Base-by-base conservation (phyloP, 1,284 basidiomycete species). In the Apiotrichum siamense region DNA sequence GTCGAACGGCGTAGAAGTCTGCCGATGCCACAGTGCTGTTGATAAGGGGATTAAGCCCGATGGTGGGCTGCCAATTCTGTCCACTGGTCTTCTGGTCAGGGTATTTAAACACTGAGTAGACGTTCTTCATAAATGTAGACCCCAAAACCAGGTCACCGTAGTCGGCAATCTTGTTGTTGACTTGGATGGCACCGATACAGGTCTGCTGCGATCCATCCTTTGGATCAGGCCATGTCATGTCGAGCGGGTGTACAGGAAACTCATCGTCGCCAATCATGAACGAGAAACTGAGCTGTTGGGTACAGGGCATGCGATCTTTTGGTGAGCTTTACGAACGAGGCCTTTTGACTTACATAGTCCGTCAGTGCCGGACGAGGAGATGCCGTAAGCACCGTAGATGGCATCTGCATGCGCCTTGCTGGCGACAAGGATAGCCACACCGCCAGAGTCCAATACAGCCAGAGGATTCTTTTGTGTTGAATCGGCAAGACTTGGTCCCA, bases 1-100 rank as follows among this genome's bases (percentile, higher is more conserved):
- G 55, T 10, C 73, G 66, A 1, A 75, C 73, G 7, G 67, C 61
- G 54, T 73, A 73, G 42, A 75, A 75, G 49, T 75, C 72, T 41
- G 64, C 60, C 0, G 66, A 67, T 0, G 72, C 69, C 0, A 53
- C 43, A 0, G 67, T 64, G 7, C 63, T 60, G 47, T 73, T 71
- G 31, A 66, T 73, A 23, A 73, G 59, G 2, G 70, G 58, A 2
- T 70, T 44, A 24, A 73, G 45, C 18, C 68, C 73, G 20, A 75
- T 68, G 0, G 61, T 65, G 2, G 73, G 73, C 32, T 71, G 65
- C 69, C 70, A 73, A 2, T 58, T 63, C 5, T 26, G 42, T 3
- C 45, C 29, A 13, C 44, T 53, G 12, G 54, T 49, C 24, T 44
- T 55, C 23, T 60, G 62, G 36, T 72, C 68, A 0, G 73, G 73